Conservation (phyloP, 1,139 yeast species). For the Saccharomycopsis hybrid region DNA sequence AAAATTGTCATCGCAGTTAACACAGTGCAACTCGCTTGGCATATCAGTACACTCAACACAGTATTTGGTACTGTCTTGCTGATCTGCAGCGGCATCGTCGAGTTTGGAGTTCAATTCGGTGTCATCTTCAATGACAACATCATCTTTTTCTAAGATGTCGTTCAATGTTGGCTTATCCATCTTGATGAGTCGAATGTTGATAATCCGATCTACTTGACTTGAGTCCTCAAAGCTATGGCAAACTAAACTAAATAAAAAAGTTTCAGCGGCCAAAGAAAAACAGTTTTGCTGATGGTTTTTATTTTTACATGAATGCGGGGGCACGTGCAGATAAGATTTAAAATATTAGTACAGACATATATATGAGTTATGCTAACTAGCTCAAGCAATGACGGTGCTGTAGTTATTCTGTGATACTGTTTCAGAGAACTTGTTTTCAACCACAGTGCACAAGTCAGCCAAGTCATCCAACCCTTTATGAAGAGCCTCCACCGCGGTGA, state of each 20-base stretch:
- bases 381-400: slow-evolving; percentile 1
- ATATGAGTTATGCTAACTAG: background rate
- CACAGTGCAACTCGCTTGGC: slow-evolving; percentile 53
- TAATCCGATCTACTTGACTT: background rate
- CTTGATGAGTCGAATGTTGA: background rate
- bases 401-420: slow-evolving; percentile 9
- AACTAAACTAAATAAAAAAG: no score
- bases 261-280: no score
- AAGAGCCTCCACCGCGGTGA: slow-evolving; percentile 88
- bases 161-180: slow-evolving; percentile 14
- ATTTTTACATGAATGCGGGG: no score
- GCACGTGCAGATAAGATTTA: no score
- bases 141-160: slow-evolving; percentile 20
- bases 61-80: slow-evolving; percentile 29
- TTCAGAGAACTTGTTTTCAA: slow-evolving; percentile 71
- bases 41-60: slow-evolving; percentile 69
- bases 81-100: slow-evolving; percentile 20
- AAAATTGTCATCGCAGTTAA: slow-evolving; percentile 54
- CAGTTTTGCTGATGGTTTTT: no score
- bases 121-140: slow-evolving; percentile 12
- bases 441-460: slow-evolving; percentile 72
- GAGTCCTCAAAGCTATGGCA: no score
- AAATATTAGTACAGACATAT: background rate
- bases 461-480: slow-evolving; percentile 88
- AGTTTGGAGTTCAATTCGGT: slow-evolving; percentile 2